Evolutionary conservation across 1,284 basidiomycete species (phyloP).

Genomic region (Cystobasidiaceae sp.): DNA sequence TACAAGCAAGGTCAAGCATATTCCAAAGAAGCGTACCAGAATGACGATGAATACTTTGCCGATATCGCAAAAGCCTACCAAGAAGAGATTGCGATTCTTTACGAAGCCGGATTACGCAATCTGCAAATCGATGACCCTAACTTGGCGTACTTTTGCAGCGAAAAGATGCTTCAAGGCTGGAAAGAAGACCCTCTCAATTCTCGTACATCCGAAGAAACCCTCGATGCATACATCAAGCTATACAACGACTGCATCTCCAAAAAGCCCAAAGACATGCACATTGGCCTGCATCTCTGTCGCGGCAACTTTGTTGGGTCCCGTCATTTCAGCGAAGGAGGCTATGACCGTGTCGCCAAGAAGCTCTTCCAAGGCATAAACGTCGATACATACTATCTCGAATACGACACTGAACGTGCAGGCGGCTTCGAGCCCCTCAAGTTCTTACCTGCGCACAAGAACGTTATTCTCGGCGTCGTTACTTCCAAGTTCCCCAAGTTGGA

Average conservation of each 20-base stretch:
- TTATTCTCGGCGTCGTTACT: slow-evolving; percentile 69
- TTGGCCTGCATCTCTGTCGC: slow-evolving; percentile 69
- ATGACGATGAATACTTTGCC: slow-evolving; percentile 66
- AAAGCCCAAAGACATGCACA: slow-evolving; percentile 60
- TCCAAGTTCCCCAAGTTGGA: slow-evolving; percentile 67
- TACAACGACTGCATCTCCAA: slow-evolving; percentile 58
- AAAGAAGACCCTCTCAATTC: slow-evolving; percentile 56
- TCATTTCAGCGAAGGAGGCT: slow-evolving; percentile 67
- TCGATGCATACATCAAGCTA: slow-evolving; percentile 56
- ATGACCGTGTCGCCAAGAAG: slow-evolving; percentile 65
- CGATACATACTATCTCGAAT: slow-evolving; percentile 68
- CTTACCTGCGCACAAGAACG: slow-evolving; percentile 62
- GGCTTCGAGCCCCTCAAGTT: slow-evolving; percentile 54
- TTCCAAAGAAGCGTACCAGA: slow-evolving; percentile 57
- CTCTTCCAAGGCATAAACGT: slow-evolving; percentile 57
- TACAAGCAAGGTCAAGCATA: slow-evolving; percentile 51
- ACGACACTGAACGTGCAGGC: slow-evolving; percentile 64
- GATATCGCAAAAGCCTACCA: slow-evolving; percentile 66
- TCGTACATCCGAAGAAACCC: slow-evolving; percentile 53
- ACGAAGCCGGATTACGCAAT: slow-evolving; percentile 64
- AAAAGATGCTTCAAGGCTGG: slow-evolving; percentile 63
- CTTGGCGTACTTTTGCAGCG: slow-evolving; percentile 55
- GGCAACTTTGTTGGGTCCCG: slow-evolving; percentile 52
- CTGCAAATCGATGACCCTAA: slow-evolving; percentile 64
- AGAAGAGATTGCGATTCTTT: slow-evolving; percentile 65